These are phyloP conservation scores for Rossbeevera mucosa DNA, from an alignment of 768 basidiomycete species.

Conservation along the genomic window DNA sequence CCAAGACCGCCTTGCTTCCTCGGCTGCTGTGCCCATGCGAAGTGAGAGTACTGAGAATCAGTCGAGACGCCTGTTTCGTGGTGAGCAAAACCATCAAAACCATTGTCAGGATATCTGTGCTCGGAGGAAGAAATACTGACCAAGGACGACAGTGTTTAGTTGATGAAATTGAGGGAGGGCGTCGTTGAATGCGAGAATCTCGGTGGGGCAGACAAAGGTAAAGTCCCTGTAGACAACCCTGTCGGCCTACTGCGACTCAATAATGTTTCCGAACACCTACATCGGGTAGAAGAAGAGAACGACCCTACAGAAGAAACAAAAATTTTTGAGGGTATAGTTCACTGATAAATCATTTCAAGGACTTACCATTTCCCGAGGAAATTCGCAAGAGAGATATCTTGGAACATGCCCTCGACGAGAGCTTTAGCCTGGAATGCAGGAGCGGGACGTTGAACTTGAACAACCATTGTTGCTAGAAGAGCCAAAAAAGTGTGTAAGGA, in stretches of 20 bases:
- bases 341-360: not conserved
- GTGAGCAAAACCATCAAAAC: not conserved
- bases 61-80: constrained; percentile 63
- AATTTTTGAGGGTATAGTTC: not conserved
- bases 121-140: constrained; percentile 35
- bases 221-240: constrained; percentile 55
- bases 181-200: constrained; percentile 93
- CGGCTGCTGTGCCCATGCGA: constrained; percentile 79
- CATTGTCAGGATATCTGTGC: not conserved
- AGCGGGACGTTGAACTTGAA: constrained; percentile 78
- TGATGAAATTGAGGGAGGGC: constrained; percentile 70
- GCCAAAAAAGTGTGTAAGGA: not conserved
- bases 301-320: constrained; percentile 53
- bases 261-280: constrained; percentile 41
- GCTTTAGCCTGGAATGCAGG: constrained; percentile 73
- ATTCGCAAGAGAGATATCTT: constrained; percentile 67
- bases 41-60: constrained; percentile 84
- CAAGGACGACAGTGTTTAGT: constrained; percentile 72
- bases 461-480: constrained; percentile 31
- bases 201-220: constrained; percentile 91
- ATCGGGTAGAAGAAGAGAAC: constrained; percentile 92
- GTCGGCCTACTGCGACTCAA: not conserved
- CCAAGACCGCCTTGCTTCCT: constrained; percentile 88
- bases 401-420: constrained; percentile 73
- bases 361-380: constrained; percentile 77